Evolutionary conservation across 2,329 filamentous ascomycete species (phyloP), one percentile per base, ranked within the genome.

Genomic region (Colletotrichum sp.): DNA sequence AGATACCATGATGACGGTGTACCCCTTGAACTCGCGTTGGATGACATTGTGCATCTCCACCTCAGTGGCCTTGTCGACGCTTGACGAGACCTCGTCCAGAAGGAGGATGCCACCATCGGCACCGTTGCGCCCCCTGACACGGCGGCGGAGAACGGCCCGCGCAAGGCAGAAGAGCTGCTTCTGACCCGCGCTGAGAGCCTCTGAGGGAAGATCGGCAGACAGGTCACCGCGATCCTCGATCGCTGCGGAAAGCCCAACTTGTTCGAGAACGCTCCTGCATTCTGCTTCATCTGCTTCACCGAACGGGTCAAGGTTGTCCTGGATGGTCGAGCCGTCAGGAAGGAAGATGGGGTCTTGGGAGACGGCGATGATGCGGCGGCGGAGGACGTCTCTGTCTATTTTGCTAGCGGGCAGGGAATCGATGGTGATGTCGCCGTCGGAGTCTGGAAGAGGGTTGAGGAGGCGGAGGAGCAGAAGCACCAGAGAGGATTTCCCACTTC

Each of bases 131-230:
- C 58, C 38, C 38, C 72, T 76, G 6, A 88, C 84, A 24, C 83
- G 75, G 4, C 81, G 77, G 6, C 88, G 83, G 9, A 94, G 81
- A 21, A 93, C 85, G 0, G 91, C 92, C 1, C 92, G 83, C 0
- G 90, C 92, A 2, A 94, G 86, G 77, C 89, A 91, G 78, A 94
- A 92, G 0, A 94, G 85, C 79, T 94, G 92, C 60, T 88, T 88
- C 80, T 94, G 92, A 0, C 93, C 93, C 38, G 89, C 87, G 7
- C 87, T 89, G 8, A 92, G 83, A 66, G 86, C 84, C 8, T 89
- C 85, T 3, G 87, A 83, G n/a, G 85, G 84, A 77, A 93, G 86
- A 3, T 73, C 78, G 0, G 80, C 80, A 4, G 79, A 76, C 0
- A 87, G 76, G 1, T 85, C 85, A 5, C 85, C 85, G 5, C 81